Percentiles rank a stretch among this genome's conserved stretches.
Conservation (phyloP, 2,329 filamentous ascomycete genomes). For the Diaporthe ampelina region DNA sequence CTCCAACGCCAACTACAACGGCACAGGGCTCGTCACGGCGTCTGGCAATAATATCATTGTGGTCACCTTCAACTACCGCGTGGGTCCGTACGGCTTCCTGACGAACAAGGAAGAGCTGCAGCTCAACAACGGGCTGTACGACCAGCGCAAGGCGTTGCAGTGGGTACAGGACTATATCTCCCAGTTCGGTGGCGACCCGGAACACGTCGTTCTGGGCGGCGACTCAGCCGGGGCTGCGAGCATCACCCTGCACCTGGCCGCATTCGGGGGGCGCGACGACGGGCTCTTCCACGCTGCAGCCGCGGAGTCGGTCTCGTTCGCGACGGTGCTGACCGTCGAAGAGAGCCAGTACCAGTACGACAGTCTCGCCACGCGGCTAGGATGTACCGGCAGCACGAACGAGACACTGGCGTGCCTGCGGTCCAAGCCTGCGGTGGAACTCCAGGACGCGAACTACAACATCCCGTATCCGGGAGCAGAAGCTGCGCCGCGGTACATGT, state of each 20-base stretch:
- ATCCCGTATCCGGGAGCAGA: constrained; percentile 55
- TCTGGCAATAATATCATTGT: constrained; percentile 73
- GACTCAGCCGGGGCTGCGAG: constrained; percentile 77
- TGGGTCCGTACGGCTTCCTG: constrained; percentile 81
- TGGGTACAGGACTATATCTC: constrained; percentile 78
- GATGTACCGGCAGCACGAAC: constrained; percentile 53
- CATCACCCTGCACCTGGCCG: constrained; percentile 74
- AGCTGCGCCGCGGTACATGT: constrained; percentile 63
- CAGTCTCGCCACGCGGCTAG: constrained; percentile 59
- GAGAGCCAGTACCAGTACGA: constrained; percentile 68
- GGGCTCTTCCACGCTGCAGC: constrained; percentile 66
- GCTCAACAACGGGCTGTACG: constrained; percentile 78
- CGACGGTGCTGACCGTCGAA: constrained; percentile 59
- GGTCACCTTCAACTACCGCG: constrained; percentile 82
- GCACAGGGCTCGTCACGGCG: constrained; percentile 69
- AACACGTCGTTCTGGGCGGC: constrained; percentile 77
- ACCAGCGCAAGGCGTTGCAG: constrained; percentile 77
- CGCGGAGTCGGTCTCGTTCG: constrained; percentile 66
- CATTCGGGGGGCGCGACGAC: constrained; percentile 63
- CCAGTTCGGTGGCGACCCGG: constrained; percentile 77
- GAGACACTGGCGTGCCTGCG: constrained; percentile 61
- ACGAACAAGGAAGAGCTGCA: constrained; percentile 68
- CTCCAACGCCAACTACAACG: constrained; percentile 65
- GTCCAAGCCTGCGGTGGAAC: constrained; percentile 54
- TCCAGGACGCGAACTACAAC: constrained; percentile 59